Conservation (phyloP, 1,284 basidiomycete species). For the Heliocybe sulcata region DNA sequence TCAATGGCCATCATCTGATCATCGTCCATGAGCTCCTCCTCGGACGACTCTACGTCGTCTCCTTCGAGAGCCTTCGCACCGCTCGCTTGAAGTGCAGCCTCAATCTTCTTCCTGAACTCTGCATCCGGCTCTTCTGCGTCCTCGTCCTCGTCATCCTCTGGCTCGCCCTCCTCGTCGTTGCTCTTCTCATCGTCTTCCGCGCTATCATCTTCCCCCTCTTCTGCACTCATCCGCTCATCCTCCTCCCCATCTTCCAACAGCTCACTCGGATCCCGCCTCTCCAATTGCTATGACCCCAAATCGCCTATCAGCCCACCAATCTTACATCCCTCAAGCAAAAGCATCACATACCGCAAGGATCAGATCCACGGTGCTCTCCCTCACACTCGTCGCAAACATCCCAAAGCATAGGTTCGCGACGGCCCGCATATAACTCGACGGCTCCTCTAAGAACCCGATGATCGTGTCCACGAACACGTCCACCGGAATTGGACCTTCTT, state of each 20-base stretch:
- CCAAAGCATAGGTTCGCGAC: constrained; percentile 82
- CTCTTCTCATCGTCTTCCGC: constrained; percentile 31
- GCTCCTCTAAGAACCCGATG: constrained; percentile 84
- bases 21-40: constrained; percentile 84
- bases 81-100: constrained; percentile 71
- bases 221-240: constrained; percentile 32
- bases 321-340: too few species aligned
- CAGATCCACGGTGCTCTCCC: constrained; percentile 74
- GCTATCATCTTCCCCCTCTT: constrained; percentile 30
- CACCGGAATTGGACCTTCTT: constrained; percentile 48
- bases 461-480: constrained; percentile 86
- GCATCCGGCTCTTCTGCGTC: constrained; percentile 48
- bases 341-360: constrained; percentile 66
- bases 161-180: constrained; percentile 15
- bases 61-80: constrained; percentile 55
- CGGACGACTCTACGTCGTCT: constrained; percentile 34
- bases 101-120: constrained; percentile 71
- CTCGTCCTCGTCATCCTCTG: constrained; percentile 25
- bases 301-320: too few species aligned
- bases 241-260: constrained; percentile 36
- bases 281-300: constrained; percentile 88
- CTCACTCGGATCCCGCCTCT: constrained; percentile 58
- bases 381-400: constrained; percentile 67
- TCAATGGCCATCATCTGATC: constrained; percentile 98
- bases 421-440: constrained; percentile 76